These are phyloP conservation scores for Pseudocohnilembus persalinus DNA, from an alignment of 169 alveolate species.

Conservation along the genomic window DNA sequence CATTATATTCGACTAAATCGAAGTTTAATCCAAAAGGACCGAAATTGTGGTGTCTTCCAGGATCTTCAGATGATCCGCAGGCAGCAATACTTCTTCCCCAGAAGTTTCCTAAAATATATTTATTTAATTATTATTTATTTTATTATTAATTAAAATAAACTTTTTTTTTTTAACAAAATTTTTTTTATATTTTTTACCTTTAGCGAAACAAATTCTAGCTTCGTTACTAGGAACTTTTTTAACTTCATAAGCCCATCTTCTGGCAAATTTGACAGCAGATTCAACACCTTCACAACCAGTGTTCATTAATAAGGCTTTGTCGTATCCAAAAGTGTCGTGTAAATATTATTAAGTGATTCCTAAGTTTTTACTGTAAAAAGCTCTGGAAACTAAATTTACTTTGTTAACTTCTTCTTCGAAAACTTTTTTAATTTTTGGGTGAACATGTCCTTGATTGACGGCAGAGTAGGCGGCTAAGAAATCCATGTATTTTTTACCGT, in stretches of 20 bases:
- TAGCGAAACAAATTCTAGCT: slow-evolving; percentile 70
- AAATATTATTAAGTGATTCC: slow-evolving; percentile 82
- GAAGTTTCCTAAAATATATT: slow-evolving; percentile 82
- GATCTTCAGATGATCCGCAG: slow-evolving; percentile 88
- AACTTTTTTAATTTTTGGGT: slow-evolving; percentile 88
- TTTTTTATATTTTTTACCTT: neutral
- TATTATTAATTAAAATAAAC: no score
- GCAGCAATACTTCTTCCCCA: slow-evolving; percentile 94
- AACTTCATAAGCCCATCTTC: slow-evolving; percentile 95
- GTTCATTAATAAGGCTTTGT: slow-evolving; percentile 90
- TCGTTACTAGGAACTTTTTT: slow-evolving; percentile 85
- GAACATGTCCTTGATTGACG: slow-evolving; percentile 92
- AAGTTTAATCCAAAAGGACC: slow-evolving; percentile 88
- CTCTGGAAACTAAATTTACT: slow-evolving; percentile 87
- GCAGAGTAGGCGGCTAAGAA: slow-evolving; percentile 90
- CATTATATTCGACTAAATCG: slow-evolving; percentile 67
- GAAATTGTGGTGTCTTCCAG: slow-evolving; percentile 81
- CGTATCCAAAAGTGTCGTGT: slow-evolving; percentile 84
- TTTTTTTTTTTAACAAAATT: neutral
- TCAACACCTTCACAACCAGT: slow-evolving; percentile 95
- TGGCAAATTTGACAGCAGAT: slow-evolving; percentile 90
- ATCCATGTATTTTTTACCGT: slow-evolving; percentile 89
- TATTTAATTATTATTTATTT: no score
- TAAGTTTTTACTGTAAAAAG: slow-evolving; percentile 85
- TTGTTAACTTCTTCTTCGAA: slow-evolving; percentile 82